These are phyloP conservation scores for Theobroma cacao DNA, from an alignment of 345 rosid species.

Conservation along the genomic window DNA sequence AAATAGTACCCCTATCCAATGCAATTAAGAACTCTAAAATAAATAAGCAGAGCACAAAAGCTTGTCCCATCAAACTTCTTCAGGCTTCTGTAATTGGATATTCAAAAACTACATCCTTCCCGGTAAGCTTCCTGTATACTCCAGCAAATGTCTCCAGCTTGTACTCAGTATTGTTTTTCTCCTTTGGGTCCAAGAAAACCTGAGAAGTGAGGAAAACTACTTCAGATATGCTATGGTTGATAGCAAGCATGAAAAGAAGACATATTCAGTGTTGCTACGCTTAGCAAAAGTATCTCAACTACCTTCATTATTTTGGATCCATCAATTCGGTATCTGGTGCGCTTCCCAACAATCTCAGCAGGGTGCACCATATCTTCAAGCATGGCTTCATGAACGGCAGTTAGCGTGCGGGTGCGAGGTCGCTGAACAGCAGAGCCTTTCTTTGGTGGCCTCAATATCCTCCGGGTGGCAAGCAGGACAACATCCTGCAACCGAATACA, in stretches of 20 bases:
- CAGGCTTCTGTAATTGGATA: constrained; percentile 62
- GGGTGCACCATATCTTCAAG: constrained; percentile 85
- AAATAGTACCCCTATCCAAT: constrained; percentile 16
- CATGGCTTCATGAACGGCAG: constrained; percentile 76
- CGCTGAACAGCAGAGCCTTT: constrained; percentile 88
- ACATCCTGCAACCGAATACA: constrained; percentile 49
- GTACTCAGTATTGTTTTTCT: constrained; percentile 74
- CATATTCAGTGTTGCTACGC: too few relatives aligned
- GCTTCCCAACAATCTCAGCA: constrained; percentile 91
- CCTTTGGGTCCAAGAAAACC: constrained; percentile 81
- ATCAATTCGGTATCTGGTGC: constrained; percentile 70
- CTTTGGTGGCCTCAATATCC: constrained; percentile 86
- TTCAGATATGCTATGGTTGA: neutral
- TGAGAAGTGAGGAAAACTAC: neutral
- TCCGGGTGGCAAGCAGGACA: constrained; percentile 64
- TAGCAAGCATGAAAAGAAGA: neutral
- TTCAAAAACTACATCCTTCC: constrained; percentile 85
- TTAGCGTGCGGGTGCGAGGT: constrained; percentile 78
- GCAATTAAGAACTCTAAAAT: constrained; percentile 17
- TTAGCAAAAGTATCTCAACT: neutral
- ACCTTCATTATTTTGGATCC: constrained; percentile 83
- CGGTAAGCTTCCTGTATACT: constrained; percentile 85
- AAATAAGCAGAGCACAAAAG: constrained; percentile 6
- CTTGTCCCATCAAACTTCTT: constrained; percentile 15
- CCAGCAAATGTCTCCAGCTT: constrained; percentile 72